Base-by-base conservation (phyloP, 148 eudicot species). In the Cornus suecica region DNA sequence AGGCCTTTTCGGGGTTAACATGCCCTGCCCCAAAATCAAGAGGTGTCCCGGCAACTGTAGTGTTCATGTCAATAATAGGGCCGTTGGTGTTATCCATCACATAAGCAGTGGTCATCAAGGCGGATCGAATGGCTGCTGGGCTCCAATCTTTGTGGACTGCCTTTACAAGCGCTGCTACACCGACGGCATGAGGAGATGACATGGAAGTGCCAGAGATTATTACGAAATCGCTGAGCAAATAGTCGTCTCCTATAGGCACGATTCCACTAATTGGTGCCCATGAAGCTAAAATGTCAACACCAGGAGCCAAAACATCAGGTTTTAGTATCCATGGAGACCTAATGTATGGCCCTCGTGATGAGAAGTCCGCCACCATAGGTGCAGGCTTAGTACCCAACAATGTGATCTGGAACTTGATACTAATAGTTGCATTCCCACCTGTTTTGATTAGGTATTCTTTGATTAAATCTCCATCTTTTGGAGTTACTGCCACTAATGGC, bases 21-120 rank as follows among this genome's bases (percentile, higher is more conserved):
- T 81, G 84, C 5, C 84, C 84, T 10, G 80, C 74, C 30, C 84
- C 84, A 24, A 41, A 81, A 56, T 81, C 84, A 45, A 77, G 78
- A 51, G 84, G 84, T 29, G 77, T 77, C 3, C 66, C 80, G 0
- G 65, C 67, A 11, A 42, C 48, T 5, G 70, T 75, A 13, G 70
- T 81, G 11, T 66, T 66, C 61, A 28, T 66, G 61, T 78, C 82
- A 6, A 76, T 7, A 48, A 75, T 82, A 18, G 56, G 2, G 25
- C 51, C 41, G 1, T 30, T 25, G 7, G 23, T 23, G 6, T 78
- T 82, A 30, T 82, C 78, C 0, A 51, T 2, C 11, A 78, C 22
- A 58, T 78, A 74, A 3, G 81, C 81, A 20, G 81, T 82, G 9
- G 81, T 82, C 81, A 82, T 78, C 73, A 82, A 70, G 10, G 84